Conservation (phyloP, 2,329 filamentous ascomycete genomes). For the Colletotrichum sansevieriae region DNA sequence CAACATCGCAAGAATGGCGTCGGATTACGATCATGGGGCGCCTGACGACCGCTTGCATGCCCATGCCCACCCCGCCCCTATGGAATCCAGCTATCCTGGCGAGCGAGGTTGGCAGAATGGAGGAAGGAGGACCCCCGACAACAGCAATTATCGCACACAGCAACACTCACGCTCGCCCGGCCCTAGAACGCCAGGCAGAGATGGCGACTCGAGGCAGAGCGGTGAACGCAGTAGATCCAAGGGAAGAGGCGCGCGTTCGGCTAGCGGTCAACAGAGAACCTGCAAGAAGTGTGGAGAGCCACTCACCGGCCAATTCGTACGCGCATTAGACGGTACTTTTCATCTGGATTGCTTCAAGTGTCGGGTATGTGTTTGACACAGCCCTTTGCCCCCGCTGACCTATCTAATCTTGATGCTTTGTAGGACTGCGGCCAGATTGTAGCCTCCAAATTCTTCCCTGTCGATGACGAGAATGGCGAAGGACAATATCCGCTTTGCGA, state of each 20-base stretch:
- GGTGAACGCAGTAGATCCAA: slow-evolving; percentile 70
- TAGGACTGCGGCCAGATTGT: slow-evolving; percentile 98
- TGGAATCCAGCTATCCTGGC: slow-evolving; percentile 49
- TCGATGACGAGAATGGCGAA: slow-evolving; percentile 87
- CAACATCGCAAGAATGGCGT: slow-evolving; percentile 53
- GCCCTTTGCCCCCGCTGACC: slow-evolving; percentile 25
- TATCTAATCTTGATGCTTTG: slow-evolving; percentile 33
- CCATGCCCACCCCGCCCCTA: slow-evolving; percentile 41
- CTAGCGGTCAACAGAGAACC: slow-evolving; percentile 71
- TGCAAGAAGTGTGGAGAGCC: slow-evolving; percentile 91
- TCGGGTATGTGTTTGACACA: slow-evolving; percentile 68
- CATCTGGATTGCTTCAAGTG: slow-evolving; percentile 99
- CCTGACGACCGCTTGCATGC: slow-evolving; percentile 54
- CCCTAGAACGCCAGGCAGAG: slow-evolving; percentile 44
- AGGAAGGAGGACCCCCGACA: slow-evolving; percentile 54
- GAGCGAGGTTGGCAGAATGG: slow-evolving; percentile 56
- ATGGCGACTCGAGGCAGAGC: slow-evolving; percentile 65
- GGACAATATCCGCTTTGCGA: slow-evolving; percentile 96
- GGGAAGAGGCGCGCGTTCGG: slow-evolving; percentile 65
- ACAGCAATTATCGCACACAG: slow-evolving; percentile 50
- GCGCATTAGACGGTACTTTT: slow-evolving; percentile 92
- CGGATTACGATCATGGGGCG: slow-evolving; percentile 60
- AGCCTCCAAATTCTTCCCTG: slow-evolving; percentile 98
- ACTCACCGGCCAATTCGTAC: slow-evolving; percentile 94
- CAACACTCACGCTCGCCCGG: slow-evolving; percentile 53